Evolutionary conservation across 805 yeast species (phyloP), one percentile per base, ranked within the genome.

Genomic region (Dipodascopsis uninucleata): DNA sequence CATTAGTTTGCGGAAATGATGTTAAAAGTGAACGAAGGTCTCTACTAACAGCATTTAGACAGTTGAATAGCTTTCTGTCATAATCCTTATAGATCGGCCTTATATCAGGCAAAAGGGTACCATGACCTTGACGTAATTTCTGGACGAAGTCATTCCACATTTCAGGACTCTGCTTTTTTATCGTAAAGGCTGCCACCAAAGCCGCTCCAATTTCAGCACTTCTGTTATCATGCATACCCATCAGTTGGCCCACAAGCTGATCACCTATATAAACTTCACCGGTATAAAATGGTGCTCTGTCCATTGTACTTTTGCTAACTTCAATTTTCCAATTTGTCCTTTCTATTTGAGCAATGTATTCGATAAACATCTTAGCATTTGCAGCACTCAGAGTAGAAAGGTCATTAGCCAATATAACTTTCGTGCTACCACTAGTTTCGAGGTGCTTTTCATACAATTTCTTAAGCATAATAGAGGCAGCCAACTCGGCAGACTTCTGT

Each of bases 131-230:
- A 20, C 41, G 17, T 10, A 41, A 29, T 3, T 28, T 37, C 2
- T 6, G 23, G 21, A 47, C 12, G 31, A 49, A 49, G 21, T 10
- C 23, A 10, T 31, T 23, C 53, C 53, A 46, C 6, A 41, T 22
- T 7, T 31, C 40, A 6, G 45, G 44, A 12, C 36, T 41, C 23
- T 43, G 39, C 28, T 32, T 32, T 29, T 36, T 45, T 32, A 49
- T 37, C 9, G 46, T 42, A 26, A 28, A 38, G 4, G 48, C 54
- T 16, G 52, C 35, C 14, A 49, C 36, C 24, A 49, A 20, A 20
- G 21, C 45, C 1, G 53, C 44, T 3, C 44, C 53, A 4, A 10
- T 17, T 17, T 21, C 23, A 8, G 48, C 54, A 31, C 35, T 39
- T 3, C 16, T 32, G 6, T 28, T 28, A 12, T 41, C 17, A 20